Evolutionary conservation across 2,329 filamentous ascomycete species (phyloP), one percentile per base, ranked within the genome.

Genomic region (Ceratocystis ficicola): DNA sequence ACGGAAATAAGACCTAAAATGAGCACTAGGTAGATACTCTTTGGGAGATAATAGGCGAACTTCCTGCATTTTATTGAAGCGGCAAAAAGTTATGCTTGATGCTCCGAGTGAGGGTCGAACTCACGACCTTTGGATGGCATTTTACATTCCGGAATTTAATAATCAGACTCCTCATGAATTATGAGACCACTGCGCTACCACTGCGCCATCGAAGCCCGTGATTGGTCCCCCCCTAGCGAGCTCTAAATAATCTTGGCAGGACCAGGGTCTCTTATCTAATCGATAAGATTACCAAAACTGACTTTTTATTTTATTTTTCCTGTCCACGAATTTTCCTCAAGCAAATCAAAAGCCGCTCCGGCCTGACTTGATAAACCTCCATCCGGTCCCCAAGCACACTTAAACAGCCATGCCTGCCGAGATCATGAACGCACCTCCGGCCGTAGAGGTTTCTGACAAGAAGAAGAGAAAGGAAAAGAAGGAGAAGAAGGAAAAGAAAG

Each of bases 401-500:
- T 20, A 32, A 64, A 32, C 17, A 32, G 30, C 17, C 44, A 68
- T 68, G 64, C 22, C 67, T n/a, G 44, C 67, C 28, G 64, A 68
- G 25, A 41, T 64, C 25, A 57, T 59, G 52, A 68, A 66, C 55
- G 46, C 50, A n/a, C 61, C 64, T 48, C 64, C 62, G 32, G 67
- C 65, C 1, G 70, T 70, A 7, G 70, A 70, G 30, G 70, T 69
- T 32, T 62, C 62, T 17, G 70, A 71, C 8, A 72, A 74, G 30
- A 72, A 71, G 69, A 73, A 70, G 62, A 70, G 70, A 62, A 69
- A 70, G 64, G 64, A 68, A 30, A 68, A 64, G 65, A 69, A 68
- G 68, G 59, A 72, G 57, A 71, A 73, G 2, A 69, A 55, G 41
- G 67, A 72, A 67, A 74, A 75, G 69, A 71, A 72, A 63, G 70